A percentile compares a stretch with the other conserved stretches of the same genome.
Evolutionary conservation across 768 basidiomycete genomes (phyloP).

Genomic region (Coprinopsis marcescibilis): DNA sequence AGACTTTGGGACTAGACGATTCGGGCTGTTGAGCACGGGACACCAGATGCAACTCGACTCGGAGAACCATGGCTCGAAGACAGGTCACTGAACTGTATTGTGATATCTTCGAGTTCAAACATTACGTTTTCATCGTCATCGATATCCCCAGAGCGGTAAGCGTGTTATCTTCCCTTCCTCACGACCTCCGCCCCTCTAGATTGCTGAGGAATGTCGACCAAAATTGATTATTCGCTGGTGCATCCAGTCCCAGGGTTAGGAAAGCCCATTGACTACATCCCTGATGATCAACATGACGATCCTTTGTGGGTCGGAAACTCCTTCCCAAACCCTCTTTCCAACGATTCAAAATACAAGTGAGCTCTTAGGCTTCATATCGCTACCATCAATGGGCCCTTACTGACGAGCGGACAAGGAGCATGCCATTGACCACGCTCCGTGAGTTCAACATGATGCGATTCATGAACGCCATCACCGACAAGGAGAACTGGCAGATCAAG

Average conservation of each 20-base stretch:
- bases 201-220: too few relatives aligned
- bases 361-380: not conserved
- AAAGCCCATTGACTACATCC: not conserved
- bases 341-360: not conserved
- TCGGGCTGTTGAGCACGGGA: too few relatives aligned
- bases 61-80: too few relatives aligned
- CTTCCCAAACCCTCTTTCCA: not conserved
- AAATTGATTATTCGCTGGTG: not conserved
- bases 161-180: too few relatives aligned
- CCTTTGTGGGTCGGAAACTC: not conserved
- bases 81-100: too few relatives aligned
- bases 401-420: not conserved
- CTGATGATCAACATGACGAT: not conserved
- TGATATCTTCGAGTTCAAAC: too few relatives aligned
- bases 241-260: not conserved
- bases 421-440: slow-evolving; percentile 14
- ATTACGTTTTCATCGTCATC: too few relatives aligned
- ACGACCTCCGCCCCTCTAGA: too few relatives aligned
- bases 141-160: too few relatives aligned
- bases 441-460: slow-evolving; percentile 20
- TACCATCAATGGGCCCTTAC: not conserved
- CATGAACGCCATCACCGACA: slow-evolving; percentile 24
- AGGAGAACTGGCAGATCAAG: slow-evolving; percentile 20
- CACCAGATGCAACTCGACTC: too few relatives aligned
- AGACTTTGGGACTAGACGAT: too few relatives aligned